Evolutionary conservation across 768 basidiomycete genomes (phyloP), one percentile per base, ranked within the genome.

Genomic region (Collybiopsis confluens): DNA sequence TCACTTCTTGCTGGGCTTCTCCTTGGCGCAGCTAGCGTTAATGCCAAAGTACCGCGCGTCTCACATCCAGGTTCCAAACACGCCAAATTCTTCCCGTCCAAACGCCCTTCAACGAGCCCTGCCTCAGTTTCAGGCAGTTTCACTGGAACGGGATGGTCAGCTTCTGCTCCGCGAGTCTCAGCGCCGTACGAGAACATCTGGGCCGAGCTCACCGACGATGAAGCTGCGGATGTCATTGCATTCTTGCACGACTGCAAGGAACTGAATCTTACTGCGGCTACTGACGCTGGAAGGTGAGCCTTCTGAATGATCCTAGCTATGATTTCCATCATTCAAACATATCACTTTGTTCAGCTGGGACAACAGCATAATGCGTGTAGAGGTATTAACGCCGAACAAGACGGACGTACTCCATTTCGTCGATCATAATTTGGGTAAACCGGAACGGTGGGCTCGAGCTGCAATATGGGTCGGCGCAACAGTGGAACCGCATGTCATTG

Each of bases 351-450:
- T 44, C 41, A 26, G 54, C 57, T 59, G 61, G 61, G 61, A 62
- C 49, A 62, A 62, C 26, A 59, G 59, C 2, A 60, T 62, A 23
- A 56, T 58, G 26, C 57, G 59, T 6, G 54, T 62, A 15, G 61
- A 60, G 27, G 54, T 60, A 5, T 46, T 62, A 11, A 54, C 54
- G 13, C 61, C 61, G 9, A 62, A 62, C 52, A 62, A 62, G 58
- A 62, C 61, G 3, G 59, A 62, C 46, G 61, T 58, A 7, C 59
- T 62, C 16, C 28, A 44, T 1, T 62, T 56, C 48, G 55, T 62
- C 2, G 57, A 62, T 42, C 36, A 58, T 35, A 40, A 42, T 7
- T 55, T 54, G 6, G 44, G 36, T 4, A 18, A 49, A 10, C 61
- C 61, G 0, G 45, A 38, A 23, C 55, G 61, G 24, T 62, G 55